phyloP scores from a whole-genome alignment of 176 grass and related monocot genomes.

The Avena sativa region DNA sequence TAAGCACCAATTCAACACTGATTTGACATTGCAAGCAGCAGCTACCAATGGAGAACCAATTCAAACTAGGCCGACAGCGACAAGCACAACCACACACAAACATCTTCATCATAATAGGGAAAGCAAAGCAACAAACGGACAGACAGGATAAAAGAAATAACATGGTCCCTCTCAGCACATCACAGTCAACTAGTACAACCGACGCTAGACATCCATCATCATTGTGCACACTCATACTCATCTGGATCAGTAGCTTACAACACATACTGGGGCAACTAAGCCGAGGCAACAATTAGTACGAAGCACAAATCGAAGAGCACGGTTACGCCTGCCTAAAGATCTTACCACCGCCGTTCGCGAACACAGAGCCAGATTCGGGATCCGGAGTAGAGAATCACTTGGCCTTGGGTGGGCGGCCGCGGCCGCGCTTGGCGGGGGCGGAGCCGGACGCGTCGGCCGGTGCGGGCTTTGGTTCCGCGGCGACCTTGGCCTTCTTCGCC shows the following conservation, averaged over 20 bases:
- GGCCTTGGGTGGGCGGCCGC: slow-evolving; percentile 76
- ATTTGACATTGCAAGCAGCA: background rate
- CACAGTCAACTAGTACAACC: slow-evolving; percentile 34
- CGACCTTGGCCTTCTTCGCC: slow-evolving; percentile 58
- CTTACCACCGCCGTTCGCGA: slow-evolving; percentile 8
- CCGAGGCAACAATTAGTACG: slow-evolving; percentile 17
- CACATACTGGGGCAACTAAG: slow-evolving; percentile 37
- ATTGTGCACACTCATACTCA: slow-evolving; percentile 30
- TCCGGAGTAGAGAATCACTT: background rate
- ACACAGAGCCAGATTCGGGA: slow-evolving; percentile 17
- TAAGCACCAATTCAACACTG: background rate
- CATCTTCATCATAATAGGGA: background rate
- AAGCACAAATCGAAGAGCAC: slow-evolving; percentile 32
- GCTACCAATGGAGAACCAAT: background rate
- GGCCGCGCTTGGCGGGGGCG: slow-evolving; percentile 61
- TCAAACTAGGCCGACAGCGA: background rate
- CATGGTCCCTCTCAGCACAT: slow-evolving; percentile 34
- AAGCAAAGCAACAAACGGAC: background rate
- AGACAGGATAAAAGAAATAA: slow-evolving; percentile 15
- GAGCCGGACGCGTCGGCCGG: background rate
- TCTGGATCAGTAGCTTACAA: slow-evolving; percentile 55
- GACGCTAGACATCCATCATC: slow-evolving; percentile 23
- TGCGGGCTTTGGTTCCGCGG: background rate
- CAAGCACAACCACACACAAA: background rate
- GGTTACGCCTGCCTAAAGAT: background rate